Base-by-base conservation (phyloP, 306 rosid species). In the Crotalaria pallida region DNA sequence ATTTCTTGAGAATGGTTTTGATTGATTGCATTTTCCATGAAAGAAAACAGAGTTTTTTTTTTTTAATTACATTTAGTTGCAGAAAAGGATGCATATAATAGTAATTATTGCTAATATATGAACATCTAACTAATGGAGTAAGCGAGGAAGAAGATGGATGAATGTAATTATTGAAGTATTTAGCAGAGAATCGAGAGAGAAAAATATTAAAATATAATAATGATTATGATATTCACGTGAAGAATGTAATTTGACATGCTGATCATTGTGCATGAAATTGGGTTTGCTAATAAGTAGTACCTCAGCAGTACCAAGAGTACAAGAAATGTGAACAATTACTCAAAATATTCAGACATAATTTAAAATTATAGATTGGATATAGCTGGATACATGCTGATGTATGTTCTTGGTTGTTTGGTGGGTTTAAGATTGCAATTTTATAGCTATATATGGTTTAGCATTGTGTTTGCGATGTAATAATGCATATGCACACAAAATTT, bases 281-380 rank as follows among this genome's bases (percentile, higher is more conserved):
- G 31, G 27, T 40, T 43, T 47, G 16, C 10, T 45, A 19, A 29
- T 45, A 19, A 29, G 51, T 9, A 31, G 60, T 53, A 67, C 71
- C 50, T 60, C 64, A 58, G 10, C 18, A 60, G 48, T 58, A 75
- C 67, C 34, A 48, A 58, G 57, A 76, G 72, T 55, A 62, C 76
- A 62, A 18, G 27, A 69, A 58, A 17, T 43, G 26, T 51, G 50
- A 10, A 26, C 24, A 18, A 12, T 72, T 33, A 69, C 49, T 41
- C 7, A n/a, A 69, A 58, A 21, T 10, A 38, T 34, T 55, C 19
- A 17, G 34, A 68, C 23, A 41, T 62, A 7, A 27, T 66, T 29
- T 56, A 26, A 1, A 57, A 69, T 21, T n/a, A 62, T 43, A 71
- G n/a, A 48, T 40, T 38, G 16, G 47, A 43, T 31, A 19, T n/a